Base-by-base conservation (phyloP, 345 rosid genomes). In the Odontarrhena argentea region DNA sequence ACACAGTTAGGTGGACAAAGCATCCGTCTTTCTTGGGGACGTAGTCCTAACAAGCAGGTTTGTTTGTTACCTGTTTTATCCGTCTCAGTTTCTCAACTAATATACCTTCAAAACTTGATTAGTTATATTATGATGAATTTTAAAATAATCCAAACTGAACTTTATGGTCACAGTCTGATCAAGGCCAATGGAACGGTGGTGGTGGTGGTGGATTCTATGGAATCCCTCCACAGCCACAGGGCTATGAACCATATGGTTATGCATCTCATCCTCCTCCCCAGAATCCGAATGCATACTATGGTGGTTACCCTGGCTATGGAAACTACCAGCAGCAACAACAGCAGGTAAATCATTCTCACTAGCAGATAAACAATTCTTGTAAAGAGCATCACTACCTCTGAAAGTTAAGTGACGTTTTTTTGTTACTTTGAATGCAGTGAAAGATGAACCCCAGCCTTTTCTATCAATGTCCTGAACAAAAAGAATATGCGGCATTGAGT, bases 11-110 rank as follows among this genome's bases (percentile, higher is more conserved):
- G 96, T 43, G 96, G 97, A 56, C 96, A 87, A 63, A 91, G 68
- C 63, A 81, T 95, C 65, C 79, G 99, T 36, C 96, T 95, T 52
- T 95, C 98, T 10, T 95, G 99, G 98, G 98, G 98, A 3, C 99
- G 94, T 55, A 91, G 90, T 71, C 90, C 96, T 4, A 85, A 88
- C 13, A 95, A 91, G 75, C 97, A 94, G 96, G 99, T 95, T 57
- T 64, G 38, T 51, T 30, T 44, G 25, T 24, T 38, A 22, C 38
- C 37, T 18, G 4, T 22, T 56, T n/a, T 2, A 45, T 11, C 9
- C 28, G 11, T 3, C 22, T 10, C 8, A 2, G 2, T 49, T 51
- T 52, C 41, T 8, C 41, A 28, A 45, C 32, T 51, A 32, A 12
- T 34, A 1, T 46, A 62, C 46, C 13, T 25, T 35, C 24, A 5